Percentiles rank a stretch among this genome's conserved stretches.
These are phyloP conservation scores for Casuarina cunninghamiana DNA, from an alignment of 306 rosid species.

Conservation along the genomic window DNA sequence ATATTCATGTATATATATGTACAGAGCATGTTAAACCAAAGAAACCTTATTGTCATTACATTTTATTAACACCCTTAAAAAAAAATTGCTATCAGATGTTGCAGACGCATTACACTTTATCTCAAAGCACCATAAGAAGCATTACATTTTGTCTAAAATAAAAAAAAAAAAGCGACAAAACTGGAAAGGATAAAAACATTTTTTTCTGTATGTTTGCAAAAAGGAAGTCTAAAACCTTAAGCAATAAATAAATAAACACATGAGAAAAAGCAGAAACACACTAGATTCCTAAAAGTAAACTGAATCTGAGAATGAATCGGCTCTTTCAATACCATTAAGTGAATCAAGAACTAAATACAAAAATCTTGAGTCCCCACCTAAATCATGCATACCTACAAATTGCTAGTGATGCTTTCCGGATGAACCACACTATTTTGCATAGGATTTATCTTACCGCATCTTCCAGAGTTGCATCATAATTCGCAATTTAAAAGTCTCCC, in stretches of 20 bases:
- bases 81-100: too few species aligned
- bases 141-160: background rate
- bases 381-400: background rate
- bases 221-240: background rate
- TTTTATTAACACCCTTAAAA: background rate
- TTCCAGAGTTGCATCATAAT: background rate
- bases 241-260: background rate
- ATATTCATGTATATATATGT: background rate
- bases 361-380: background rate
- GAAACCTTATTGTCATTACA: background rate
- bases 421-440: background rate
- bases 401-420: background rate
- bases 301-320: background rate
- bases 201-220: background rate
- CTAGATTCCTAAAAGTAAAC: background rate
- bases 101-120: background rate
- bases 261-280: background rate
- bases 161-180: background rate
- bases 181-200: background rate
- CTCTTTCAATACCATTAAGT: background rate
- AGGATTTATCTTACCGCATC: background rate
- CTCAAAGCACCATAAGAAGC: background rate
- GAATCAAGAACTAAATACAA: background rate
- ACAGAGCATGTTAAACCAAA: background rate
- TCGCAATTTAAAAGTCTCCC: background rate